Conservation (phyloP, 371 early-diverging fungal genomes). For the Coemansia sp. region DNA sequence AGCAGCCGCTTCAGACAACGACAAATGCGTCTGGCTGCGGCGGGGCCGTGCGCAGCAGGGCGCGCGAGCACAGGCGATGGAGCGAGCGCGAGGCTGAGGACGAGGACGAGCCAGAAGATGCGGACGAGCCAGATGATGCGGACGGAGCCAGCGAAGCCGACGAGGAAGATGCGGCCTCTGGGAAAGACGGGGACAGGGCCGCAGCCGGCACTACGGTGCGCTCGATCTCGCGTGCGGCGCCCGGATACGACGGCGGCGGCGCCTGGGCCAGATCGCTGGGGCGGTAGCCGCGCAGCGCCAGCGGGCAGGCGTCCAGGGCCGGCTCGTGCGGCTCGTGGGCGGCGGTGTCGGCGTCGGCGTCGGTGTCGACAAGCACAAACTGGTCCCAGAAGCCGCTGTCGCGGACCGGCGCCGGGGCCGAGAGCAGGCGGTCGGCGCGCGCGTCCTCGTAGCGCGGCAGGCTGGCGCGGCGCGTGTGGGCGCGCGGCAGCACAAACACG, state of each 20-base stretch:
- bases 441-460: constrained; percentile 49
- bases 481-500: constrained; percentile 38
- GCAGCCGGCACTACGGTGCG: constrained; percentile 30
- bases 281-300: constrained; percentile 37
- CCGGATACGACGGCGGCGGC: constrained; percentile 47
- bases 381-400: constrained; percentile 37
- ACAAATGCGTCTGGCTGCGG: neutral
- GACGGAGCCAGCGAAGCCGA: neutral
- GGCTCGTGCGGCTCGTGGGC: neutral
- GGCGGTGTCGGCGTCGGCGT: neutral
- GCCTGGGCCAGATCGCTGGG: constrained; percentile 16
- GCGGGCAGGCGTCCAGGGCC: constrained; percentile 21
- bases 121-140: neutral
- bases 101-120: neutral
- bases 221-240: constrained; percentile 26
- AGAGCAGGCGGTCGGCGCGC: constrained; percentile 32
- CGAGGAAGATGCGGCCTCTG: too few species aligned
- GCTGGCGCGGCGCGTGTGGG: constrained; percentile 13
- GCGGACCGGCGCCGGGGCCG: constrained; percentile 26
- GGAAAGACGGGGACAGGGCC: neutral
- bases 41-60: constrained; percentile 5
- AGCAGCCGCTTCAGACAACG: neutral
- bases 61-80: constrained; percentile 18
- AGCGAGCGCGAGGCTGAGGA: neutral
- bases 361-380: constrained; percentile 40